These are phyloP conservation scores for Drosera capensis DNA, from an alignment of 148 eudicot species.

Conservation along the genomic window DNA sequence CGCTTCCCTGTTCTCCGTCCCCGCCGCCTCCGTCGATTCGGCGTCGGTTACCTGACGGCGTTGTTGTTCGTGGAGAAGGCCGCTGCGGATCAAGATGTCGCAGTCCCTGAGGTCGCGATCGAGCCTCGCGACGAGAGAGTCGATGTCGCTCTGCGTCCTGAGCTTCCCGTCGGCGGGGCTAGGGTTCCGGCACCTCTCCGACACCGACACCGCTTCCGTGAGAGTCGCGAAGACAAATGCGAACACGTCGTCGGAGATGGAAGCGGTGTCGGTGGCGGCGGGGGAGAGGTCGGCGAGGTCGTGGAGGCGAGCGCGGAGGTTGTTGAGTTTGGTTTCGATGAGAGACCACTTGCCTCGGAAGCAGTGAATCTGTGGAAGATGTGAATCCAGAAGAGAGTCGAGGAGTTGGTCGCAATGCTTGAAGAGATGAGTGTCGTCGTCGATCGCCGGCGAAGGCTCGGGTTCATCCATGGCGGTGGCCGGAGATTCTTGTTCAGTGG, in stretches of 20 bases:
- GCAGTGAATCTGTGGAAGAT: slow-evolving; percentile 26
- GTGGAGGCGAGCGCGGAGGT: slow-evolving; percentile 29
- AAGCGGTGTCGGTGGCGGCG: slow-evolving; percentile 8
- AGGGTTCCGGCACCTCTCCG: slow-evolving; percentile 20
- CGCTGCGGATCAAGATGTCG: slow-evolving; percentile 31
- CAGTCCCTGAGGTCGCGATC: slow-evolving; percentile 36
- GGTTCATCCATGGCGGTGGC: slow-evolving; percentile 23
- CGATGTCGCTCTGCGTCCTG: slow-evolving; percentile 61
- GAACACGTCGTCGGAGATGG: slow-evolving; percentile 33
- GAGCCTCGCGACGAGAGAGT: slow-evolving; percentile 35
- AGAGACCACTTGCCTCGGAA: slow-evolving; percentile 60
- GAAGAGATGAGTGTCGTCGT: slow-evolving; percentile 10
- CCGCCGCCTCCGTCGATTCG: background rate
- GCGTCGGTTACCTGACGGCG: background rate
- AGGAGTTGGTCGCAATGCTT: slow-evolving; percentile 11
- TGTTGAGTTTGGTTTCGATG: slow-evolving; percentile 39
- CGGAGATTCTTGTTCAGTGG: background rate
- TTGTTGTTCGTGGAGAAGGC: slow-evolving; percentile 19
- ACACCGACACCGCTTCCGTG: slow-evolving; percentile 31
- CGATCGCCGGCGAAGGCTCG: slow-evolving; percentile 4
- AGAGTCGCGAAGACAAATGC: slow-evolving; percentile 29
- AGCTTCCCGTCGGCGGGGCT: slow-evolving; percentile 44
- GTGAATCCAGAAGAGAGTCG: slow-evolving; percentile 16
- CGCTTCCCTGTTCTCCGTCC: slow-evolving; percentile 19
- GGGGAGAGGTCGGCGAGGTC: slow-evolving; percentile 19